Percentiles rank a stretch among this genome's conserved stretches.
Evolutionary conservation across 179 eudicot species (phyloP).

Genomic region (Patellifolia procumbens): DNA sequence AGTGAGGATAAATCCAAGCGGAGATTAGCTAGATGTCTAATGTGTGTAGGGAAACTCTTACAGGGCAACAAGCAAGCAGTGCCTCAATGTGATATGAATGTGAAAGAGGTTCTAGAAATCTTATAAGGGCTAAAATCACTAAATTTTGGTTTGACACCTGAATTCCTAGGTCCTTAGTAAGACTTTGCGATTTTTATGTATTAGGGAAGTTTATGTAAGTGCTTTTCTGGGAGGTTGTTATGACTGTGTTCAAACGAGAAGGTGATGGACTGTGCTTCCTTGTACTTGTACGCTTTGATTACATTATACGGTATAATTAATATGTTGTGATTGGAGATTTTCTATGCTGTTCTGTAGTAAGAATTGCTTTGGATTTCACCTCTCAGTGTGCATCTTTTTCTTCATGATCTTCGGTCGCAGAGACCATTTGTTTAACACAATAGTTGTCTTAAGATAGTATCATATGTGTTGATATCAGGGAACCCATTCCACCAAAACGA

Average conservation of each 20-base stretch:
- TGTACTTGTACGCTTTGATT: not conserved
- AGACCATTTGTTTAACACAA: not conserved
- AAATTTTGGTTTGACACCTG: not conserved
- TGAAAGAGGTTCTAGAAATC: not conserved
- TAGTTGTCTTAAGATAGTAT: not conserved
- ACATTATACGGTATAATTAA: not conserved
- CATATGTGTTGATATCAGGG: constrained; percentile 53
- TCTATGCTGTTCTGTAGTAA: not conserved
- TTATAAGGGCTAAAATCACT: not conserved
- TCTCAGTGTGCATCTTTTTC: not conserved
- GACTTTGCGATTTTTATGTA: not conserved
- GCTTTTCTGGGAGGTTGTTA: not conserved
- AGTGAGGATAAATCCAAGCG: not conserved
- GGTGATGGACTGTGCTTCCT: not conserved
- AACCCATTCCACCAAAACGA: constrained; percentile 95
- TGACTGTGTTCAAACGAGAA: not conserved
- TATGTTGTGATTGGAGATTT: not conserved
- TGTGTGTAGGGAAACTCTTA: not conserved
- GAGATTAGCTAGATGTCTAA: too few species aligned
- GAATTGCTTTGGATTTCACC: not conserved
- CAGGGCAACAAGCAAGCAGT: too few species aligned
- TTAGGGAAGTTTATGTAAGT: not conserved
- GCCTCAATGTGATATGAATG: not conserved
- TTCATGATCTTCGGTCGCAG: not conserved
- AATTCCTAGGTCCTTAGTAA: not conserved